Conservation (phyloP, 1,139 yeast species). For the Scheffersomyces parashehatae region DNA sequence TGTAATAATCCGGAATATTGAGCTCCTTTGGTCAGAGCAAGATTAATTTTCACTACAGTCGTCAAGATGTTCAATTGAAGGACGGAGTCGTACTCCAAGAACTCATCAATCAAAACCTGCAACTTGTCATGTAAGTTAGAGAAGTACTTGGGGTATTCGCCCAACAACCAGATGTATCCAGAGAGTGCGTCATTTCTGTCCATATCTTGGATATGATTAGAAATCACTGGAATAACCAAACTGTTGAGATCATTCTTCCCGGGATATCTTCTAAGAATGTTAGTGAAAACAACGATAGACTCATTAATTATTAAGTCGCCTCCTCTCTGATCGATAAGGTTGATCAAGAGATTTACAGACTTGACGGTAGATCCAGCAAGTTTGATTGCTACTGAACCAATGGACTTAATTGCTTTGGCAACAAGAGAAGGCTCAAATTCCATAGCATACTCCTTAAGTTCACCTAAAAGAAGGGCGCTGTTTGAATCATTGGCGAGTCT, state of each 20-base stretch:
- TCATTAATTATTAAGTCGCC: constrained; percentile 80
- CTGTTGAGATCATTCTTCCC: constrained; percentile 58
- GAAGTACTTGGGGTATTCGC: constrained; percentile 81
- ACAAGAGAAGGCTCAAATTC: constrained; percentile 93
- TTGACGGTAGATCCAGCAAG: constrained; percentile 60
- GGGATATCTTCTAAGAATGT: constrained; percentile 79
- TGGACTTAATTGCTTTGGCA: constrained; percentile 74
- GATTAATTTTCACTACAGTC: constrained; percentile 73
- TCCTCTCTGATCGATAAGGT: constrained; percentile 71
- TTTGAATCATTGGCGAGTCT: constrained; percentile 76
- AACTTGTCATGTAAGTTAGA: constrained; percentile 49
- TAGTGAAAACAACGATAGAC: constrained; percentile 73
- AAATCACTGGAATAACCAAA: constrained; percentile 68
- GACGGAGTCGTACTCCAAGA: constrained; percentile 69
- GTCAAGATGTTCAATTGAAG: constrained; percentile 80
- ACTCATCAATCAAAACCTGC: constrained; percentile 55
- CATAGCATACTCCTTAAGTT: constrained; percentile 88
- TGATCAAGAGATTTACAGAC: constrained; percentile 76
- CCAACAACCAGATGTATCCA: constrained; percentile 86
- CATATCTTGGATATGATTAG: constrained; percentile 58
- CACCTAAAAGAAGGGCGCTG: constrained; percentile 71
- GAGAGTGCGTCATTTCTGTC: constrained; percentile 64
- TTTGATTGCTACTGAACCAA: constrained; percentile 89
- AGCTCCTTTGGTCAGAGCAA: constrained; percentile 44
- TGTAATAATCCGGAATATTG: constrained; percentile 56